A percentile compares a stretch with the other conserved stretches of the same genome.
Evolutionary conservation across 2,329 filamentous ascomycete species (phyloP).

Genomic region (Botrytis byssoidea): DNA sequence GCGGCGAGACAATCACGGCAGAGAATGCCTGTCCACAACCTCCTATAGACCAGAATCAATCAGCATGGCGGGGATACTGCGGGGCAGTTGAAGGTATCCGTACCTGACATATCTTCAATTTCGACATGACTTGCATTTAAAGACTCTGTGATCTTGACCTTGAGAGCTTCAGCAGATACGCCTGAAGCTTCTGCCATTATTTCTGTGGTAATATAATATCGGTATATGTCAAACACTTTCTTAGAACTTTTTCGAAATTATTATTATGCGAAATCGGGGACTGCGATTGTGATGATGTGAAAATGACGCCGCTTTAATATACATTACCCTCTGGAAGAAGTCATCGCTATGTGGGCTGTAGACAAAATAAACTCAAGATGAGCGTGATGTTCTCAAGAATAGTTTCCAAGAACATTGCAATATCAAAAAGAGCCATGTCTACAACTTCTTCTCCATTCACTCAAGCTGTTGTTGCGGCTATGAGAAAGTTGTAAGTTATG

Average conservation of each 20-base stretch:
- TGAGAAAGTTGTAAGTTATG: constrained; percentile 71
- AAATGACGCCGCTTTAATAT: constrained; percentile 22
- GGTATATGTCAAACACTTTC: background rate
- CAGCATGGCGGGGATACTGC: constrained; percentile 18
- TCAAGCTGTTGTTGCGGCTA: constrained; percentile 68
- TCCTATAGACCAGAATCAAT: constrained; percentile 45
- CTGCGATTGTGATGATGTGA: constrained; percentile 7
- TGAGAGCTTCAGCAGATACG: constrained; percentile 73
- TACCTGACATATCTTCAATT: constrained; percentile 91
- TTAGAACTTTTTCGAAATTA: constrained; percentile 2
- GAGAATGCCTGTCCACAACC: constrained; percentile 71
- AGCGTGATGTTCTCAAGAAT: constrained; percentile 29
- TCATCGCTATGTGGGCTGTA: constrained; percentile 3
- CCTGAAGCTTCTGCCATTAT: constrained; percentile 55
- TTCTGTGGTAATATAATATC: constrained; percentile 13
- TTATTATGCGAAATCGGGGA: constrained; percentile 18
- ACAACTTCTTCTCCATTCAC: constrained; percentile 49
- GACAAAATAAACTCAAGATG: constrained; percentile 7
- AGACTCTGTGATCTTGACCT: constrained; percentile 64
- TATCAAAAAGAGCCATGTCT: constrained; percentile 30
- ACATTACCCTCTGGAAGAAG: background rate
- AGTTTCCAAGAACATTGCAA: constrained; percentile 24
- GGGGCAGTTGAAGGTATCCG: constrained; percentile 35
- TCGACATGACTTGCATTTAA: constrained; percentile 77
- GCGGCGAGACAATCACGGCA: constrained; percentile 63